Percentiles rank a stretch among this genome's conserved stretches.
Evolutionary conservation across 2,329 filamentous ascomycete genomes (phyloP).

Genomic region (Sporothrix humicola): DNA sequence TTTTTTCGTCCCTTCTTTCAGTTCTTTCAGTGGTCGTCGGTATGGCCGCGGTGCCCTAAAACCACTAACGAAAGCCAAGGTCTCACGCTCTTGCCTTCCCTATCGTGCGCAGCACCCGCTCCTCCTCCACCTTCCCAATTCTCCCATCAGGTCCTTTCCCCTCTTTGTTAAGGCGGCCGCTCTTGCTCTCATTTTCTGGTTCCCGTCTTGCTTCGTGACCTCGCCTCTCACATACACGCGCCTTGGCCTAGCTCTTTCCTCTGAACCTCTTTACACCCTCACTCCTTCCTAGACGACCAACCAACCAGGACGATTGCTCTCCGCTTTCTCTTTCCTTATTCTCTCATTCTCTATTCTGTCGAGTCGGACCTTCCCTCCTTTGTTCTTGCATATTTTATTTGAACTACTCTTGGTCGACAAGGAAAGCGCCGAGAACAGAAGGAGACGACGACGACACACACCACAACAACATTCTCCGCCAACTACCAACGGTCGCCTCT

Average conservation of each 20-base stretch:
- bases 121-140: not conserved
- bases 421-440: slow-evolving; percentile 9
- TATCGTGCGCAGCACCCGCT: not conserved
- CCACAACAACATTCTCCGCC: not conserved
- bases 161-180: not conserved
- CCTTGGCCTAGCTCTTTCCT: not conserved
- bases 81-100: not conserved
- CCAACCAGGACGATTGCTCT: not conserved
- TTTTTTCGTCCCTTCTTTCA: not conserved
- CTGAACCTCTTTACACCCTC: not conserved
- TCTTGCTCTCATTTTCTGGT: not conserved
- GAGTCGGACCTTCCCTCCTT: not conserved
- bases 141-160: not conserved
- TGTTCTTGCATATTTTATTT: not conserved
- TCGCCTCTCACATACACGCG: not conserved
- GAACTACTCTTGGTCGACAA: not conserved
- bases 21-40: not conserved
- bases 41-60: not conserved
- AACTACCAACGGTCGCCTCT: not conserved
- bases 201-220: not conserved
- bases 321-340: slow-evolving; percentile 11
- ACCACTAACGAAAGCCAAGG: not conserved
- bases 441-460: not conserved
- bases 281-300: not conserved
- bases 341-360: not conserved